Evolutionary conservation across 1,139 yeast species (phyloP).

Genomic region (Sugiyamaella paludigena): DNA sequence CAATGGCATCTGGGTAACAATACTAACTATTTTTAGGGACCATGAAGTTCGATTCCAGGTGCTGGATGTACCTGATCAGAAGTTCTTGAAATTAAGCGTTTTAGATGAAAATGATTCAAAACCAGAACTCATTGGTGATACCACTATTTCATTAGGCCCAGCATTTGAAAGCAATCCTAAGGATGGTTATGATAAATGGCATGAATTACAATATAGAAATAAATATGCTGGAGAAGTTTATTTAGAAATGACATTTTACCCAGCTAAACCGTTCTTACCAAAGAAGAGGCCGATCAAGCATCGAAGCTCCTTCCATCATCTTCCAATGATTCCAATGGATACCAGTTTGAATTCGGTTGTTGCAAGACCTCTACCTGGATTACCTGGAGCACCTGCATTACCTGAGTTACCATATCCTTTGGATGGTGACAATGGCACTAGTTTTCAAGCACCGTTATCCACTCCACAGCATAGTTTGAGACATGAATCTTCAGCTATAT

Average conservation of each 20-base stretch:
- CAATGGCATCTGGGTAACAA: background rate
- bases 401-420: slow-evolving; percentile 5
- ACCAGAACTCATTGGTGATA: slow-evolving; percentile 82
- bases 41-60: slow-evolving; percentile 73
- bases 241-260: slow-evolving; percentile 89
- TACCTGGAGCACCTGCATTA: background rate
- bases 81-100: slow-evolving; percentile 65
- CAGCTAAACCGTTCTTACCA: slow-evolving; percentile 38
- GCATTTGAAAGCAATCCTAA: slow-evolving; percentile 58
- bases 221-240: slow-evolving; percentile 85
- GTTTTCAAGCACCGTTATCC: background rate
- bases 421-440: background rate
- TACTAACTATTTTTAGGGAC: slow-evolving; percentile 36
- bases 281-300: slow-evolving; percentile 20
- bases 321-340: no score
- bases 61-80: slow-evolving; percentile 42
- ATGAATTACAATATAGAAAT: slow-evolving; percentile 62
- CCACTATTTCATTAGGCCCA: slow-evolving; percentile 71
- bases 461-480: background rate
- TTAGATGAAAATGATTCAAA: slow-evolving; percentile 85
- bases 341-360: no score
- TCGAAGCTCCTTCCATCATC: background rate
- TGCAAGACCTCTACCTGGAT: no score
- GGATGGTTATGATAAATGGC: slow-evolving; percentile 89
- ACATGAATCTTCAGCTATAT: background rate